phyloP scores from a whole-genome alignment of 2,329 filamentous ascomycete species.

The Arthroderma sp. region DNA sequence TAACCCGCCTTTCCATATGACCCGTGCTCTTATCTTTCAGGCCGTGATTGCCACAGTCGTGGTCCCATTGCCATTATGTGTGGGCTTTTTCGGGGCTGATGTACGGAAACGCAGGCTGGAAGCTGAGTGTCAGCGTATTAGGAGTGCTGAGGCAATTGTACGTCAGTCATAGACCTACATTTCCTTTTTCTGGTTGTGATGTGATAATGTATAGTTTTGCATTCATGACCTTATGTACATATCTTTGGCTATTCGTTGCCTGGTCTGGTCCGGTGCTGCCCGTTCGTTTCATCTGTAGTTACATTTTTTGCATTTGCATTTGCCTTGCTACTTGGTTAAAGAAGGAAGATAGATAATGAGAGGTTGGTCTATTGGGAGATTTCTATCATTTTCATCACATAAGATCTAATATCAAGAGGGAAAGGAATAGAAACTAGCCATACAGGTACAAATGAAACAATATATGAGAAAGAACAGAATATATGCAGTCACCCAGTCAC shows the following conservation, averaged over 20 bases:
- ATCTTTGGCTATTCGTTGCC: background rate
- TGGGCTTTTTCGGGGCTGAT: conserved; percentile 56
- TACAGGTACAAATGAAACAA: background rate
- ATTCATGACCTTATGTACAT: background rate
- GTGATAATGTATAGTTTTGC: background rate
- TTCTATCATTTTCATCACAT: conserved; percentile 2
- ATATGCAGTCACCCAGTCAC: background rate
- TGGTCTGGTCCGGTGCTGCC: too few species aligned
- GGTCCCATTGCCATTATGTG: conserved; percentile 53
- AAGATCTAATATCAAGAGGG: background rate
- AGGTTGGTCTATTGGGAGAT: too few species aligned
- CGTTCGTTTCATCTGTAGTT: too few species aligned
- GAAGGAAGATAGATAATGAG: too few species aligned
- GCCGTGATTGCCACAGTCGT: conserved; percentile 56
- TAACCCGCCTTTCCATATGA: conserved; percentile 59
- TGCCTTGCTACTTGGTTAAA: too few species aligned
- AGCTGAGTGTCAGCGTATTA: conserved; percentile 21
- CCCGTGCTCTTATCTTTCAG: conserved; percentile 62
- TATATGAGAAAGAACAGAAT: background rate
- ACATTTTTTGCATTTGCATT: too few species aligned
- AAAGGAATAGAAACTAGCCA: background rate
- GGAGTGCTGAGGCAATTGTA: background rate
- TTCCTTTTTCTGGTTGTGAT: background rate
- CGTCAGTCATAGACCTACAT: background rate
- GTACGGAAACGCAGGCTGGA: conserved; percentile 32